These are phyloP conservation scores for Corylus americana DNA, from an alignment of 306 rosid genomes.

Conservation along the genomic window DNA sequence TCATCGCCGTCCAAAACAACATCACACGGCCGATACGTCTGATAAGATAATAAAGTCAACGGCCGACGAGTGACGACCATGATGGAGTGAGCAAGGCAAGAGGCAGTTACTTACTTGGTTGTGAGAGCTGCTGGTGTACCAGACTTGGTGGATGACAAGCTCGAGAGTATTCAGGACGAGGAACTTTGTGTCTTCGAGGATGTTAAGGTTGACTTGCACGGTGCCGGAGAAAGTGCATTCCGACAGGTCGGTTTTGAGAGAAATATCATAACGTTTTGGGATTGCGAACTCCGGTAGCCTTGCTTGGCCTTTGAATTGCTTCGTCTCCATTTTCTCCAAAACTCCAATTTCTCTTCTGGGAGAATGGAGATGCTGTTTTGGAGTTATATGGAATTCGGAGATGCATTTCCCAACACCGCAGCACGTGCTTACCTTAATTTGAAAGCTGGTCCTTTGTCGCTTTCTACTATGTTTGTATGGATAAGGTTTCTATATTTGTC, in stretches of 20 bases:
- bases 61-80: not conserved
- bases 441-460: no score
- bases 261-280: conserved; percentile 54
- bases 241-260: conserved; percentile 53
- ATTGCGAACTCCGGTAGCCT: conserved; percentile 53
- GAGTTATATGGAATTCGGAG: no score
- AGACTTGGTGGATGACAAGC: conserved; percentile 44
- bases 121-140: conserved; percentile 44
- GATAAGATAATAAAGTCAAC: conserved; percentile 7
- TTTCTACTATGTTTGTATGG: no score
- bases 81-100: not conserved
- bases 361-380: no score
- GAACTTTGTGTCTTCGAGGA: conserved; percentile 39
- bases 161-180: conserved; percentile 57
- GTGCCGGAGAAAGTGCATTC: conserved; percentile 51
- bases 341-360: not conserved
- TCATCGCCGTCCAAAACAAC: conserved; percentile 52
- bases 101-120: conserved; percentile 45
- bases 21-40: conserved; percentile 40
- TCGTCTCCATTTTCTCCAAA: conserved; percentile 39
- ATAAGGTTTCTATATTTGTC: no score
- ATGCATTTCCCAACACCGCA: no score
- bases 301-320: conserved; percentile 51
- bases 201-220: conserved; percentile 34
- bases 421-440: no score